phyloP scores from a whole-genome alignment of 768 basidiomycete genomes.

The Phaffia tasmanica region DNA sequence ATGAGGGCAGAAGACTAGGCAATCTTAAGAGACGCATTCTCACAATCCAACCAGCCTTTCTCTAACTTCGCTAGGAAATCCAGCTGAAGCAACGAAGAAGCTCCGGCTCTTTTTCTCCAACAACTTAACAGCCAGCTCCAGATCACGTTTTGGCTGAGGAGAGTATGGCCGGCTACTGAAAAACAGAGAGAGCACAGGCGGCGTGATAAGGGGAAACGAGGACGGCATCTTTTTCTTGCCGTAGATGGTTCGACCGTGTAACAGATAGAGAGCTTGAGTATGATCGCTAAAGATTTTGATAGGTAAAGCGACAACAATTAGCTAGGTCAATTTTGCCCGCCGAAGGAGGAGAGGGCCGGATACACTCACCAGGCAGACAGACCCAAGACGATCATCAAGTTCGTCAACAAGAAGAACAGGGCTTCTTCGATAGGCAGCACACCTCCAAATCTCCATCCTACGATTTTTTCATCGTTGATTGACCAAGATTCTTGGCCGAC shows the following conservation, averaged over 20 bases:
- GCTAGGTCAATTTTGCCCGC: neutral
- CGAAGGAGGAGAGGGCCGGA: too few relatives aligned
- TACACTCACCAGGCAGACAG: slow-evolving; percentile 25
- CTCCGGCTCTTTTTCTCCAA: slow-evolving; percentile 29
- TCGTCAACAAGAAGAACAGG: slow-evolving; percentile 29
- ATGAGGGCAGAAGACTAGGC: neutral
- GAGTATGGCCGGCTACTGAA: slow-evolving; percentile 19
- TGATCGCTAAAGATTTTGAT: slow-evolving; percentile 24
- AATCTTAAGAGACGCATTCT: neutral
- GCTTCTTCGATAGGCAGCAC: slow-evolving; percentile 23
- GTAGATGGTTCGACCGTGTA: slow-evolving; percentile 6
- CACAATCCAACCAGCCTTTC: slow-evolving; percentile 27
- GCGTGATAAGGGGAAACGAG: slow-evolving; percentile 1
- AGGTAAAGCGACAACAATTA: neutral
- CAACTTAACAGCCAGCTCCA: slow-evolving; percentile 26
- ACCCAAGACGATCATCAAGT: slow-evolving; percentile 30
- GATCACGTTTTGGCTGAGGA: slow-evolving; percentile 19
- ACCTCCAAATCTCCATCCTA: neutral
- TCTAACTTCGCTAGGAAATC: slow-evolving; percentile 26
- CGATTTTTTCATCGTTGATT: slow-evolving; percentile 7
- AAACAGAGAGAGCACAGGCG: slow-evolving; percentile 19
- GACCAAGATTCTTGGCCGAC: slow-evolving; percentile 7
- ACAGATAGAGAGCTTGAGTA: slow-evolving; percentile 25
- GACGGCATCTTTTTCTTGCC: neutral
- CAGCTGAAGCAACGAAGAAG: slow-evolving; percentile 30